phyloP scores from a whole-genome alignment of 1,284 basidiomycete species.

The Sporisorium scitamineum region DNA sequence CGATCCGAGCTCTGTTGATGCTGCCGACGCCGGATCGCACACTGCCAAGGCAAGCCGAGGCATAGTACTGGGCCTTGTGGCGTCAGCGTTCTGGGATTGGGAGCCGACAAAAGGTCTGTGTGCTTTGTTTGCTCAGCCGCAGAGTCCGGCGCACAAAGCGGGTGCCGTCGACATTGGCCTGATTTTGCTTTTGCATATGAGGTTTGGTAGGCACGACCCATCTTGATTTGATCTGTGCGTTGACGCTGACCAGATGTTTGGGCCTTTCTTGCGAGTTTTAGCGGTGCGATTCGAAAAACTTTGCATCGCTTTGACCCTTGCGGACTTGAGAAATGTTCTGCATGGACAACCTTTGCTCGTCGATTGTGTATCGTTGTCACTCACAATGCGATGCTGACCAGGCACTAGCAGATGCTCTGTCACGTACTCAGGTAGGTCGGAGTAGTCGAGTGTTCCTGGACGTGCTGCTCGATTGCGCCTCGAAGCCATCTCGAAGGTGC shows the following conservation, averaged over 20 bases:
- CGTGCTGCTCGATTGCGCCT: too few species aligned
- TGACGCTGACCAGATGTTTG: background rate
- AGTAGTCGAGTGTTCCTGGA: background rate
- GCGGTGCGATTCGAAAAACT: too few species aligned
- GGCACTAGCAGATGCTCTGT: background rate
- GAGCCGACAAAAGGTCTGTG: background rate
- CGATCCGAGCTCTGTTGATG: background rate
- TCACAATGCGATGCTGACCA: too few species aligned
- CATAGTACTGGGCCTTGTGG: background rate
- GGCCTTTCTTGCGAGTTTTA: background rate
- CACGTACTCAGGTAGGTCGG: too few species aligned
- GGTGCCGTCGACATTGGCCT: too few species aligned
- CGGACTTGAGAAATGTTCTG: background rate
- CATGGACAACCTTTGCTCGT: background rate
- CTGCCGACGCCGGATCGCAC: background rate
- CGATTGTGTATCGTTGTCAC: background rate
- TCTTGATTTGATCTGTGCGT: background rate
- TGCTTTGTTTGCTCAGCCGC: conserved; percentile 5
- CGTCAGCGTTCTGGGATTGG: background rate
- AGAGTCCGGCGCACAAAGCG: background rate
- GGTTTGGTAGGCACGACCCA: background rate
- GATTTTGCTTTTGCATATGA: too few species aligned
- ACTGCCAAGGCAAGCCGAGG: background rate
- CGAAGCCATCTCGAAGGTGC: too few species aligned
- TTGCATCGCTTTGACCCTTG: background rate